A percentile compares a stretch with the other conserved stretches of the same genome.
These are phyloP conservation scores for Persicaria tinctoria DNA, from an alignment of 148 eudicot species.

Conservation along the genomic window DNA sequence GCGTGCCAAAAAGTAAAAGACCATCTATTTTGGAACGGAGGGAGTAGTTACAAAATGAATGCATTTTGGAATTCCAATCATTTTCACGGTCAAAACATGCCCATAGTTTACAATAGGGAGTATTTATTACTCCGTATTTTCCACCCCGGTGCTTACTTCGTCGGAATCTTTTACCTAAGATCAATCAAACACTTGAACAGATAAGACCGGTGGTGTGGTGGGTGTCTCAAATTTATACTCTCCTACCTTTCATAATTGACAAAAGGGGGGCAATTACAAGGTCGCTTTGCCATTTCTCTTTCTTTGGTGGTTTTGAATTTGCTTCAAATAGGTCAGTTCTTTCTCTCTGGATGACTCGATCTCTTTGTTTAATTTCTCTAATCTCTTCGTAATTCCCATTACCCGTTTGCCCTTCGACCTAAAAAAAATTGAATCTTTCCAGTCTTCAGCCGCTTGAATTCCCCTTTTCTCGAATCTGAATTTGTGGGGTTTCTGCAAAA, in stretches of 20 bases:
- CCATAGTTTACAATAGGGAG: not conserved
- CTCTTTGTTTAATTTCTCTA: constrained; percentile 1
- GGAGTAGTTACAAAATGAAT: too few relatives aligned
- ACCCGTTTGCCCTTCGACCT: constrained; percentile 4
- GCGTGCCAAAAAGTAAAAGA: too few relatives aligned
- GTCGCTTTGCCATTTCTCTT: not conserved
- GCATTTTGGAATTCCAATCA: too few relatives aligned
- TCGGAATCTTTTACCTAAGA: constrained; percentile 18
- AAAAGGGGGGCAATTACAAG: constrained; percentile 3
- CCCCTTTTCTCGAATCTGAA: not conserved
- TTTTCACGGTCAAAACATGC: not conserved
- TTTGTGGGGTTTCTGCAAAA: not conserved
- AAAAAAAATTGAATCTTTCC: not conserved
- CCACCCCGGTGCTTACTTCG: not conserved
- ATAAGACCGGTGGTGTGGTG: constrained; percentile 25
- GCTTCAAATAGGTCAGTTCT: constrained; percentile 2
- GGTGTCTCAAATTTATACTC: constrained; percentile 20
- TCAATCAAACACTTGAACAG: constrained; percentile 20
- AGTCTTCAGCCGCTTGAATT: not conserved
- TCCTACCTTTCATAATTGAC: constrained; percentile 4
- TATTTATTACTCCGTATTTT: not conserved
- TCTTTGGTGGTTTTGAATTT: not conserved
- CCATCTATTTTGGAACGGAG: too few relatives aligned
- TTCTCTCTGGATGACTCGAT: not conserved
- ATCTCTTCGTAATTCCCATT: constrained; percentile 5